A percentile compares a stretch with the other conserved stretches of the same genome.
These are phyloP conservation scores for Suillus americanus DNA, from an alignment of 768 basidiomycete genomes.

Conservation along the genomic window DNA sequence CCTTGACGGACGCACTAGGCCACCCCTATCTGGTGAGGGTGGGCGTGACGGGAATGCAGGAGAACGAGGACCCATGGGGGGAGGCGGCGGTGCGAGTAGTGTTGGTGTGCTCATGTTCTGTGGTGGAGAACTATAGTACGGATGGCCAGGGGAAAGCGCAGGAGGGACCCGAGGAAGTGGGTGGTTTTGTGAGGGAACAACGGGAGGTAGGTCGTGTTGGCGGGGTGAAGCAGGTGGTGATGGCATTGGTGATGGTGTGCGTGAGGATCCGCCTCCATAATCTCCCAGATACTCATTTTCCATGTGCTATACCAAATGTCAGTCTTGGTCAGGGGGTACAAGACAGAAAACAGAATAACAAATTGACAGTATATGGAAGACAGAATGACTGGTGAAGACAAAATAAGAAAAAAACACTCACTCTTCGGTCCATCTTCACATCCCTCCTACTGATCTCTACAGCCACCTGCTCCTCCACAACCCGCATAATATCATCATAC, in stretches of 20 bases:
- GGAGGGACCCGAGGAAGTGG: constrained; percentile 40
- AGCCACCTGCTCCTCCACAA: constrained; percentile 53
- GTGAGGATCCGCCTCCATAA: constrained; percentile 26
- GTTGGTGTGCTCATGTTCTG: constrained; percentile 28
- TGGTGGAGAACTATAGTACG: constrained; percentile 19
- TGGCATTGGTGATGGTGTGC: constrained; percentile 31
- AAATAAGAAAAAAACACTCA: constrained; percentile 33
- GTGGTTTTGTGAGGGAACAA: constrained; percentile 33
- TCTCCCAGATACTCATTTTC: constrained; percentile 24
- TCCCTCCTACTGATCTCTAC: constrained; percentile 74
- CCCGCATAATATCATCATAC: constrained; percentile 74
- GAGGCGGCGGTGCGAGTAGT: constrained; percentile 62
- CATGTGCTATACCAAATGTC: constrained; percentile 16
- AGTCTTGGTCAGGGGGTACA: not conserved
- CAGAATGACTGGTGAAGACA: constrained; percentile 25
- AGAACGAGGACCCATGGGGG: constrained; percentile 71
- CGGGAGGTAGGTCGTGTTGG: constrained; percentile 31
- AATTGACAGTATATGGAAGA: constrained; percentile 18
- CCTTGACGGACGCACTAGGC: constrained; percentile 16
- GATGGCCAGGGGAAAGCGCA: constrained; percentile 15
- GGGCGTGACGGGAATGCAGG: constrained; percentile 61
- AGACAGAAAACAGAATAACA: not conserved
- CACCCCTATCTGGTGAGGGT: constrained; percentile 61
- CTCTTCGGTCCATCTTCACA: constrained; percentile 62
- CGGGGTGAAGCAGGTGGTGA: constrained; percentile 27